Percentiles rank a stretch among this genome's conserved stretches.
Evolutionary conservation across 2,329 filamentous ascomycete genomes (phyloP).

Genomic region (Myriosclerotinia duriaeana): DNA sequence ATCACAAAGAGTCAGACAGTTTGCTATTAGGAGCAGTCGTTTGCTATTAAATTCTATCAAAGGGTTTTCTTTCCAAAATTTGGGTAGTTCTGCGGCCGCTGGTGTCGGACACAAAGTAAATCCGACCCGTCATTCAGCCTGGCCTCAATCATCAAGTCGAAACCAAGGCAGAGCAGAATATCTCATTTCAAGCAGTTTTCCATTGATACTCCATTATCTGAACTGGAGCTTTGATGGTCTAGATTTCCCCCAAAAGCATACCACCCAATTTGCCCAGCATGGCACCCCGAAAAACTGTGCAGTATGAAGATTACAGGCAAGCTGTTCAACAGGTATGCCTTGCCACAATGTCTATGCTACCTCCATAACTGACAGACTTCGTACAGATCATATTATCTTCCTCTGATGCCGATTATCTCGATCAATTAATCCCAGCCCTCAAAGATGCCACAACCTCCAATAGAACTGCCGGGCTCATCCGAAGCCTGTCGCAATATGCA

Average conservation of each 20-base stretch:
- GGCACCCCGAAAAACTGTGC: constrained; percentile 36
- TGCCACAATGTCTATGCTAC: constrained; percentile 1
- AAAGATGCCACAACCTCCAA: constrained; percentile 82
- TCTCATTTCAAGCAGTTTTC: neutral
- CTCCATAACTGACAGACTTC: neutral
- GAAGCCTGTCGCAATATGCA: constrained; percentile 78
- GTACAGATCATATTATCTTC: constrained; percentile 84
- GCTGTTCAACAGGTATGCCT: constrained; percentile 38
- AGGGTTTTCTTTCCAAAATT: neutral
- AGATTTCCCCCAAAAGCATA: neutral
- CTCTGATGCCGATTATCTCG: constrained; percentile 89
- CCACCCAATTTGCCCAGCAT: neutral
- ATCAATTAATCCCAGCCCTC: constrained; percentile 90
- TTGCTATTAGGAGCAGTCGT: neutral
- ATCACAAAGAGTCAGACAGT: neutral
- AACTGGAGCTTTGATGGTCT: neutral
- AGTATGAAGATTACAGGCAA: constrained; percentile 40
- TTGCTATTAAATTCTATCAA: neutral
- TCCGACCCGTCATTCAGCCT: constrained; percentile 7
- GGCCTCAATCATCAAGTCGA: constrained; percentile 1
- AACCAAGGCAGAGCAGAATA: constrained; percentile 1
- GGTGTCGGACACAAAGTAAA: neutral
- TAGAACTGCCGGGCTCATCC: constrained; percentile 69
- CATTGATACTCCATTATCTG: neutral
- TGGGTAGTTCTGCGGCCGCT: constrained; percentile 2